Evolutionary conservation across 139 green algal species (phyloP).

Genomic region (Chlamydomonas sp.): DNA sequence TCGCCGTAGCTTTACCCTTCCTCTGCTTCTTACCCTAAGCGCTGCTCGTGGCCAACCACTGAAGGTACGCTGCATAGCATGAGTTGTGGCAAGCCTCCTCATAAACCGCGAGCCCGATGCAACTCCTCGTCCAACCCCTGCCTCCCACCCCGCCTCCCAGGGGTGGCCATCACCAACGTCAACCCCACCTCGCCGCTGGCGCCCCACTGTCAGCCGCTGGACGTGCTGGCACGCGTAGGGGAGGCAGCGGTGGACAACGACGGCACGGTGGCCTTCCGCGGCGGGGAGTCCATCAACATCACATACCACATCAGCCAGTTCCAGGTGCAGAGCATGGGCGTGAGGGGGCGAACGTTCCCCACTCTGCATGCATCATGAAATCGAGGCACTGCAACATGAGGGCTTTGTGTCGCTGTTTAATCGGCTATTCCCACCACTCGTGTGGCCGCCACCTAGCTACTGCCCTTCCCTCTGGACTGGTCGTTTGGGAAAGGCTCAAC

Average conservation of each 20-base stretch:
- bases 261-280: conserved; percentile 23
- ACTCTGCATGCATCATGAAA: too few species aligned
- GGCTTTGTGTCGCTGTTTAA: background rate
- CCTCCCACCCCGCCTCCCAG: background rate
- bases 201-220: background rate
- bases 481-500: too few species aligned
- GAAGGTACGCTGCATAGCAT: too few species aligned
- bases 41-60: too few species aligned
- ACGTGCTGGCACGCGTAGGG: conserved; percentile 32
- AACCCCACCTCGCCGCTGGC: conserved; percentile 28
- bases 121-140: too few species aligned
- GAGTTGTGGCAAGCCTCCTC: too few species aligned
- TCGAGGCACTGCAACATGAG: too few species aligned
- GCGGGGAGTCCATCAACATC: conserved; percentile 24
- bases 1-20: too few species aligned
- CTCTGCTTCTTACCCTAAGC: too few species aligned
- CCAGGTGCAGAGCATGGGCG: background rate
- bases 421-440: background rate
- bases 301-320: conserved; percentile 23
- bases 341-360: background rate
- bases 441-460: too few species aligned
- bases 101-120: too few species aligned
- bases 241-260: conserved; percentile 23
- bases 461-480: background rate
- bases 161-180: conserved; percentile 2